phyloP scores from a whole-genome alignment of 306 rosid species.

The Pyrus bretschneideri region DNA sequence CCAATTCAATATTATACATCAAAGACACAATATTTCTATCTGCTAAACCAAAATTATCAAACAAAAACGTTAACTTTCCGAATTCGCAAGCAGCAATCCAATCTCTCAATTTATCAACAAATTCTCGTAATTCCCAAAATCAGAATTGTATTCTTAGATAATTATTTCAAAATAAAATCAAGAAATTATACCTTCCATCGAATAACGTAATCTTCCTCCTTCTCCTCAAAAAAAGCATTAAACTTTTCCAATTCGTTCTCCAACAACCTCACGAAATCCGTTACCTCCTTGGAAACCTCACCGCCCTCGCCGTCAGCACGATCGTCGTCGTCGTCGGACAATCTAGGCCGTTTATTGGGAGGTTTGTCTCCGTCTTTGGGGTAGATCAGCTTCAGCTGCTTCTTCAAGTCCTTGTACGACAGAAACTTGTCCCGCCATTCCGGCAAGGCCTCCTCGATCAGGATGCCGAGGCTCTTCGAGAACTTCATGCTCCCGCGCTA shows the following conservation, averaged over 20 bases:
- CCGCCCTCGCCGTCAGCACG: constrained; percentile 4
- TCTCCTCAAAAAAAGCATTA: constrained; percentile 52
- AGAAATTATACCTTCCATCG: constrained; percentile 44
- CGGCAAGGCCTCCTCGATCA: constrained; percentile 68
- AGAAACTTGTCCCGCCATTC: constrained; percentile 82
- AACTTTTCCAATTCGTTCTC: constrained; percentile 69
- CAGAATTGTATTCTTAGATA: background rate
- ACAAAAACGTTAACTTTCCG: background rate
- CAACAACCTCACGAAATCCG: constrained; percentile 50
- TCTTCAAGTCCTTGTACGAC: constrained; percentile 73
- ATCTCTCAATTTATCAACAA: background rate
- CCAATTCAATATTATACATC: background rate
- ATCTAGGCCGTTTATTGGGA: constrained; percentile 34
- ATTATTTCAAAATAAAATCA: background rate
- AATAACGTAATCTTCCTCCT: constrained; percentile 68
- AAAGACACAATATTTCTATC: background rate
- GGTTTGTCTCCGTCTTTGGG: constrained; percentile 29
- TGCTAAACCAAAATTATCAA: background rate
- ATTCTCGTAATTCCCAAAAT: background rate
- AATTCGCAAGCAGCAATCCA: background rate
- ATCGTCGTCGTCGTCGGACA: constrained; percentile 12
- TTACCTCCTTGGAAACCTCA: constrained; percentile 36
- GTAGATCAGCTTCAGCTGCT: constrained; percentile 59
- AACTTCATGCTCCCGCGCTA: constrained; percentile 49
- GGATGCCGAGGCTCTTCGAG: constrained; percentile 62